Evolutionary conservation across 2,329 filamentous ascomycete species (phyloP).

Genomic region (Cladosporium austrohemisphaericum): DNA sequence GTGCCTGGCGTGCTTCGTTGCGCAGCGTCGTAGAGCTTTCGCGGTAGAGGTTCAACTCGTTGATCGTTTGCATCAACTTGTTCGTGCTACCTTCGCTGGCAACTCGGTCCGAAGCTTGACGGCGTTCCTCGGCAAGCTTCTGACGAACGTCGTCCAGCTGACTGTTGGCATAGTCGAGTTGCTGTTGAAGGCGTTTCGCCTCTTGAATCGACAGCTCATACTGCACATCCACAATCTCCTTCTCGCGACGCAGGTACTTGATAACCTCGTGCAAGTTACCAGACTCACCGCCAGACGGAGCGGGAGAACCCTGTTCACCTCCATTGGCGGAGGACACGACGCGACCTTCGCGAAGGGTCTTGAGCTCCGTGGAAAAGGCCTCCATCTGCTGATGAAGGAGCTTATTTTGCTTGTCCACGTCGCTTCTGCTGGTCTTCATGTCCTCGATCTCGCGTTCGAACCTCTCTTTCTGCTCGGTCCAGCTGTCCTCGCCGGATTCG

Average conservation of each 20-base stretch:
- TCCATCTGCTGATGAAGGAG: slow-evolving; percentile 87
- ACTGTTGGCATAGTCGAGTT: slow-evolving; percentile 78
- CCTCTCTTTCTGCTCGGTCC: slow-evolving; percentile 74
- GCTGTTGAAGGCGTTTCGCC: slow-evolving; percentile 80
- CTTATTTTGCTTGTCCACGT: slow-evolving; percentile 84
- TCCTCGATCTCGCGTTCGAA: slow-evolving; percentile 83
- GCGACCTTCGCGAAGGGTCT: slow-evolving; percentile 72
- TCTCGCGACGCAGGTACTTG: slow-evolving; percentile 86
- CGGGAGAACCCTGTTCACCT: slow-evolving; percentile 46
- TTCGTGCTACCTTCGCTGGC: slow-evolving; percentile 75
- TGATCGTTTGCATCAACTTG: slow-evolving; percentile 89
- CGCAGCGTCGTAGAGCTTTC: slow-evolving; percentile 91
- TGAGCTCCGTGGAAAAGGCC: slow-evolving; percentile 69
- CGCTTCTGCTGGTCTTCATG: slow-evolving; percentile 72
- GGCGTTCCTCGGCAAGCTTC: slow-evolving; percentile 86
- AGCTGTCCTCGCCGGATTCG: slow-evolving; percentile 77
- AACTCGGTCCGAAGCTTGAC: slow-evolving; percentile 68
- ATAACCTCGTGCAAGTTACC: slow-evolving; percentile 87
- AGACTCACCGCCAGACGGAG: slow-evolving; percentile 33
- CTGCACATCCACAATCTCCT: slow-evolving; percentile 97
- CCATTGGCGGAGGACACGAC: slow-evolving; percentile 47
- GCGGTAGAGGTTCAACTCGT: slow-evolving; percentile 91
- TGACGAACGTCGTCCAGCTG: slow-evolving; percentile 86
- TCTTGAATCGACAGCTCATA: slow-evolving; percentile 87
- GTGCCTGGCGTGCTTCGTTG: slow-evolving; percentile 76